These are phyloP conservation scores for Crithidia brevicula DNA, from an alignment of 208 protist species.

Conservation along the genomic window DNA sequence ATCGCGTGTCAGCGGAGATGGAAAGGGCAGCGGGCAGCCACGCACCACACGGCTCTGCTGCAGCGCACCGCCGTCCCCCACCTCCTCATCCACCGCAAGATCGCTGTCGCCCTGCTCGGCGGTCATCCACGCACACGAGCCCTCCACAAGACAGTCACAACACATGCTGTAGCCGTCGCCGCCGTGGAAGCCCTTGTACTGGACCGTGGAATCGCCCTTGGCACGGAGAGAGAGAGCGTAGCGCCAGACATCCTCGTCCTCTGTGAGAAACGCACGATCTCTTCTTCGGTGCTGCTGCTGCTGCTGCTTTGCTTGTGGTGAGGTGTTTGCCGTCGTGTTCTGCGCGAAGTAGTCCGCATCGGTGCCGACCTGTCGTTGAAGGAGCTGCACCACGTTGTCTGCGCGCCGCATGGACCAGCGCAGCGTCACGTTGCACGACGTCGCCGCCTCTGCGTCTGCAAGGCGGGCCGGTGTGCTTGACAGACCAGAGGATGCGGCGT, in stretches of 20 bases:
- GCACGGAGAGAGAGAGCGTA: slow-evolving; percentile 47
- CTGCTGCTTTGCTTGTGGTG: neutral
- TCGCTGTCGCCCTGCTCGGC: slow-evolving; percentile 34
- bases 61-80: neutral
- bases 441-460: neutral
- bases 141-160: slow-evolving; percentile 54
- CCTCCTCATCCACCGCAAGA: slow-evolving; percentile 15
- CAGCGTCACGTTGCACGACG: slow-evolving; percentile 33
- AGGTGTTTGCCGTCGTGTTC: neutral
- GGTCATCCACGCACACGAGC: slow-evolving; percentile 41
- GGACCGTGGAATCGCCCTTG: slow-evolving; percentile 35
- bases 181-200: slow-evolving; percentile 81
- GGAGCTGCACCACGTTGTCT: slow-evolving; percentile 5
- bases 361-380: slow-evolving; percentile 27
- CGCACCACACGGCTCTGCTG: slow-evolving; percentile 18
- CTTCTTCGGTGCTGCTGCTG: neutral
- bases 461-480: too few species aligned
- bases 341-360: slow-evolving; percentile 25
- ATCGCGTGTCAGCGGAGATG: slow-evolving; percentile 3
- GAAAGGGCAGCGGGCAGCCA: slow-evolving; percentile 34
- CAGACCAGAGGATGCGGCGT: too few species aligned
- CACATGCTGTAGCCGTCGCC: slow-evolving; percentile 84
- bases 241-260: slow-evolving; percentile 57
- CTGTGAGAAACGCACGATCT: slow-evolving; percentile 16
- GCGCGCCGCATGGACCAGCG: slow-evolving; percentile 31